Base-by-base conservation (phyloP, 31 red algal genomes). In the Porphyra umbilicalis region DNA sequence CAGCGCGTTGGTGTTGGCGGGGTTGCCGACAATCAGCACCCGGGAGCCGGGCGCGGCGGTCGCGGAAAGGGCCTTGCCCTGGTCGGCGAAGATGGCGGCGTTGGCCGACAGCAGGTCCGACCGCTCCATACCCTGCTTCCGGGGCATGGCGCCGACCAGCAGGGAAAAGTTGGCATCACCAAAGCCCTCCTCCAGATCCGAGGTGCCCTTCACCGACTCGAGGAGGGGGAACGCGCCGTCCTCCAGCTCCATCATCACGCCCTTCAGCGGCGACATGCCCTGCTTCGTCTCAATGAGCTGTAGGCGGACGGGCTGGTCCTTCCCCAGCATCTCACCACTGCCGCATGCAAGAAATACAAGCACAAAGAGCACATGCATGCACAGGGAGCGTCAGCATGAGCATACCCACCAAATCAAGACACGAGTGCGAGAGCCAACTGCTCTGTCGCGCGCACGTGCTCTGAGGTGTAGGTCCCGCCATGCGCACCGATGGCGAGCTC, bases 141-240 rank as follows among this genome's bases (percentile, higher is more conserved):
- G 97, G 25, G 97, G 97, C 20, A 76, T 84, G 15, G 97, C 92
- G 32, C 97, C 97, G 33, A 99, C 89, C 33, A 99, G 89, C 74
- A 99, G 76, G n/a, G 92, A 86, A 81, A 88, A 87, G 46, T 86
- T 80, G 34, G 82, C 88, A 75, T 99, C 97, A 36, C 87, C 91
- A 84, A 99, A 99, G 76, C 91, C 97, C 84, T 91, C 87, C 11
- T 90, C 80, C 39, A 94, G 75, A 76, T 96, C 85, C 25, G 83
- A 83, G 31, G 97, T 99, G 31, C 86, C 90, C 34, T 68, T 85
- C 35, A 99, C 88, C 32, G 88, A 85, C 6, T 89, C 80, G 39
- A 99, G 80, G 57, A 99, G 88, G 32, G 97, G 97, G 80, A 99
- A 99, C 34, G 97, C 97, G n/a, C 97, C 84, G 79, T 99, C 97